Conservation (phyloP, 2,329 filamentous ascomycete species). For the Phialophora chinensis region DNA sequence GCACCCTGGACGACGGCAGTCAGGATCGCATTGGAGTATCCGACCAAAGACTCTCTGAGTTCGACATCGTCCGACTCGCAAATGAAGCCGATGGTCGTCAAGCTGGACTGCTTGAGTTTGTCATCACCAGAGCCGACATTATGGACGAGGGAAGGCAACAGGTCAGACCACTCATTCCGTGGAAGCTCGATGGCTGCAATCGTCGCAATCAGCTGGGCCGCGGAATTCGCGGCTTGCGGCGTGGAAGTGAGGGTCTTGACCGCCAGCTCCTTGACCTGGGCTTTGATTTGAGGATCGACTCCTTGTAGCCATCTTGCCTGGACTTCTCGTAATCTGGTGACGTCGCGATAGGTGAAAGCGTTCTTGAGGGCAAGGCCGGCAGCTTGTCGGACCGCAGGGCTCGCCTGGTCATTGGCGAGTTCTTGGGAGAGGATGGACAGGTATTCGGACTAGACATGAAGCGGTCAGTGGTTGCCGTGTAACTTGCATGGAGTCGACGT, state of each 20-base stretch:
- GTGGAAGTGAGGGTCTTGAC: slow-evolving; percentile 86
- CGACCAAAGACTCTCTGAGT: slow-evolving; percentile 76
- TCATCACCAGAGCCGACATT: slow-evolving; percentile 87
- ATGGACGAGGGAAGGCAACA: slow-evolving; percentile 87
- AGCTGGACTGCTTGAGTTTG: slow-evolving; percentile 89
- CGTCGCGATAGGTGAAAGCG: slow-evolving; percentile 93
- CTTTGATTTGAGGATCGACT: slow-evolving; percentile 81
- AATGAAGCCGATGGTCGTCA: slow-evolving; percentile 97
- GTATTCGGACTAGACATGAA: slow-evolving; percentile 75
- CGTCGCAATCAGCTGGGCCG: slow-evolving; percentile 92
- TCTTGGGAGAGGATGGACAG: slow-evolving; percentile 90
- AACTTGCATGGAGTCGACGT: slow-evolving; percentile 49
- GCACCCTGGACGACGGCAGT: slow-evolving; percentile 98
- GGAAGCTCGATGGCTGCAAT: slow-evolving; percentile 95
- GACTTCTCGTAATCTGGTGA: slow-evolving; percentile 81
- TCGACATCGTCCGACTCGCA: slow-evolving; percentile 94
- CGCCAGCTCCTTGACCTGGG: slow-evolving; percentile 85
- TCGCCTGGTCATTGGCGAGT: slow-evolving; percentile 85
- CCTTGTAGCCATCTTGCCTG: slow-evolving; percentile 92
- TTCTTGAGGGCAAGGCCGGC: slow-evolving; percentile 98
- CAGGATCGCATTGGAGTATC: slow-evolving; percentile 95
- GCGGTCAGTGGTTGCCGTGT: background rate
- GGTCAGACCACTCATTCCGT: slow-evolving; percentile 87
- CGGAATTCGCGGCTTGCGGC: slow-evolving; percentile 81
- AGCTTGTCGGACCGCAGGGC: slow-evolving; percentile 85